Percentiles rank a stretch among this genome's conserved stretches.
These are phyloP conservation scores for Cicer yamashitae DNA, from an alignment of 306 rosid species.

Conservation along the genomic window DNA sequence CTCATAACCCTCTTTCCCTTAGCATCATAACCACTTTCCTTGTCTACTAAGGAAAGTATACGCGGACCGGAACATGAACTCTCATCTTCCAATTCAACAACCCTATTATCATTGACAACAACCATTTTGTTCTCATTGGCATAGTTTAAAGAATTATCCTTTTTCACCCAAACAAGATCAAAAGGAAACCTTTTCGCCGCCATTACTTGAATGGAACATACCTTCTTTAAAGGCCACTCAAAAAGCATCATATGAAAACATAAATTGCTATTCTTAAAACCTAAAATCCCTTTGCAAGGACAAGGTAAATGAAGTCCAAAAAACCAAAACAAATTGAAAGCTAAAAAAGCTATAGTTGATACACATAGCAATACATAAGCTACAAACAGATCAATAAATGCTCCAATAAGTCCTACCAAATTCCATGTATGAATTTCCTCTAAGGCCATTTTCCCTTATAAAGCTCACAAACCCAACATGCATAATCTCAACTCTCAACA, in stretches of 20 bases:
- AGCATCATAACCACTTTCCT: conserved; percentile 59
- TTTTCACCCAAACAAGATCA: conserved; percentile 57
- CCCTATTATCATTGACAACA: conserved; percentile 45
- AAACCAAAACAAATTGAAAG: conserved; percentile 52
- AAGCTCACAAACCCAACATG: conserved; percentile 47
- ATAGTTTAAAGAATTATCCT: conserved; percentile 40
- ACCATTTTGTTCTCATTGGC: conserved; percentile 41
- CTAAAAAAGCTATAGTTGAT: conserved; percentile 63
- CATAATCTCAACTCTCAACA: conserved; percentile 20
- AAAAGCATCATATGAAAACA: conserved; percentile 64
- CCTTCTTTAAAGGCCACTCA: conserved; percentile 63
- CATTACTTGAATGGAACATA: conserved; percentile 57
- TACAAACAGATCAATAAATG: conserved; percentile 67
- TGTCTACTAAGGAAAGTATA: conserved; percentile 53
- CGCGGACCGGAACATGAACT: conserved; percentile 56
- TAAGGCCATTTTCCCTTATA: conserved; percentile 54
- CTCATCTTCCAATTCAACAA: conserved; percentile 58
- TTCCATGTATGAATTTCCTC: conserved; percentile 76
- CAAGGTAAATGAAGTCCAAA: conserved; percentile 70
- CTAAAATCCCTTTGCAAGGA: conserved; percentile 79
- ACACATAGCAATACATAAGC: conserved; percentile 75
- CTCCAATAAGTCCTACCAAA: conserved; percentile 63
- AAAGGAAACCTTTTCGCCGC: conserved; percentile 69
- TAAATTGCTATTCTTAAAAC: conserved; percentile 55
- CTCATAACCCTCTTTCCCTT: conserved; percentile 65